Conservation (phyloP, 2,329 filamentous ascomycete species). For the Orbilia blumenaviensis region DNA sequence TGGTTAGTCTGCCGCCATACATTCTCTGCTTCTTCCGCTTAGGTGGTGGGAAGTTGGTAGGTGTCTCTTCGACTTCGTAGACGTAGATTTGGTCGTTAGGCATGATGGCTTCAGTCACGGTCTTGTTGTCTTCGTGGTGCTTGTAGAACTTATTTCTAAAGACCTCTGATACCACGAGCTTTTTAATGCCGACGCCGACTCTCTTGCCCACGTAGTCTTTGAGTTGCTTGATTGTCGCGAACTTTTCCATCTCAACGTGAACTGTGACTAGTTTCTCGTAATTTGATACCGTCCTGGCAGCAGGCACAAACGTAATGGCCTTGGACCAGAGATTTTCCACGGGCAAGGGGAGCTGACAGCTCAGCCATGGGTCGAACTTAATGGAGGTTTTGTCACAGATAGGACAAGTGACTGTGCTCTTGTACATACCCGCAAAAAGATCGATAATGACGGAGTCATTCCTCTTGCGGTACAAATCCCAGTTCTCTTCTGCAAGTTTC, state of each 20-base stretch:
- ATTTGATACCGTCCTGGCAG: constrained; percentile 70
- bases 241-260: constrained; percentile 81
- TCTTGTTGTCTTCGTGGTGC: constrained; percentile 75
- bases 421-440: constrained; percentile 97
- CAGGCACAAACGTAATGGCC: constrained; percentile 78
- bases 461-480: constrained; percentile 88
- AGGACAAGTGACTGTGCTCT: constrained; percentile 93
- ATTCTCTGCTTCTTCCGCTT: constrained; percentile 63
- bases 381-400: constrained; percentile 94
- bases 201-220: constrained; percentile 76
- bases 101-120: constrained; percentile 77
- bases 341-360: constrained; percentile 87
- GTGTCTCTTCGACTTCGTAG: constrained; percentile 79
- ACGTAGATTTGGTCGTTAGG: constrained; percentile 72
- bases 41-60: constrained; percentile 77
- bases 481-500: constrained; percentile 85
- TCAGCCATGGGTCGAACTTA: constrained; percentile 97
- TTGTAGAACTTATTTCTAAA: constrained; percentile 88
- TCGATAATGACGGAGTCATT: constrained; percentile 97
- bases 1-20: constrained; percentile 58
- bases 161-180: constrained; percentile 84
- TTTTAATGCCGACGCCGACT: constrained; percentile 71
- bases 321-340: constrained; percentile 83
- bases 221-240: constrained; percentile 73
- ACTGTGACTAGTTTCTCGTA: constrained; percentile 66